Base-by-base conservation (phyloP, 257 asterid genomes). In the Lantana camara region DNA sequence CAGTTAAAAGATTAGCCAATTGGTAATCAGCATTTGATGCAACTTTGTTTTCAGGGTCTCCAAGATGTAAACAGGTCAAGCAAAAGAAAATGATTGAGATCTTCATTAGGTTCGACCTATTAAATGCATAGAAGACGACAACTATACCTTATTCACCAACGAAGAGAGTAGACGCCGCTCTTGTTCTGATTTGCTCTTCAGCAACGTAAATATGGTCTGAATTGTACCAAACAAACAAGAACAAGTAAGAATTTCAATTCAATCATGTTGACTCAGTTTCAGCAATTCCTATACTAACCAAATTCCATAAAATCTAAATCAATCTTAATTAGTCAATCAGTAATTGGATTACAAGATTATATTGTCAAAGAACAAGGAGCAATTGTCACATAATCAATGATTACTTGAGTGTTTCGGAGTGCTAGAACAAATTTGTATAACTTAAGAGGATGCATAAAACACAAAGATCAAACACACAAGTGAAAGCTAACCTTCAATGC, bases 21-120 rank as follows among this genome's bases (percentile, higher is more conserved):
- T 88, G 99, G 84, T 79, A 94, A 70, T 94, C 97, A 46, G 97
- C 96, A 84, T 94, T 88, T 15, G 96, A 94, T 10, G 99, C 99
- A 71, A 85, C 95, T 74, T 94, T 94, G 73, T 83, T 94, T 54
- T 85, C 95, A 62, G 97, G 99, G 80, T 94, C 96, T 64, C 99
- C 99, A 34, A 94, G 86, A 97, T 94, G 80, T 57, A 76, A 55
- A 64, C 62, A 69, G 70, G 66, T 19, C 57, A 74, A 70, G 32
- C 45, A 73, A 12, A 30, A 73, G 55, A 56, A 70, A 51, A n/a
- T 44, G 46, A 54, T 24, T 42, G 35, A 38, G n/a, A n/a, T n/a
- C n/a, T 22, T 54, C 48, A 60, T 20, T 17, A 30, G 15, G 16
- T 66, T n/a, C 37, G 2, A 24, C 20, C n/a, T 48, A n/a, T 16